Conservation (phyloP, 192 early-diverging fungal genomes). For the Thamnidium elegans region DNA sequence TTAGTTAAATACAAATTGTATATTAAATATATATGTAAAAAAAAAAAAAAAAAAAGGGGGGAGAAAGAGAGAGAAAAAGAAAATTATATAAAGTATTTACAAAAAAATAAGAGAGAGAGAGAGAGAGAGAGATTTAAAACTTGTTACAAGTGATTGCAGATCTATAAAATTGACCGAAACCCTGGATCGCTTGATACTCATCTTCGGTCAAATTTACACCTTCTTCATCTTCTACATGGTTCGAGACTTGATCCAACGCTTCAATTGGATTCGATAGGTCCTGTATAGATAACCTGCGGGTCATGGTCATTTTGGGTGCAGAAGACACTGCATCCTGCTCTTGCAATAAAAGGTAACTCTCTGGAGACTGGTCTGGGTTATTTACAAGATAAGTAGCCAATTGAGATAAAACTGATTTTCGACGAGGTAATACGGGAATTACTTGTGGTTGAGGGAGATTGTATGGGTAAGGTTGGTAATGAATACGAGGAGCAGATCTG, state of each 20-base stretch:
- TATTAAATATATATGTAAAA: too few species aligned
- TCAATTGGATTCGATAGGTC: slow-evolving; percentile 31
- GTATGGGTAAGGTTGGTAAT: slow-evolving; percentile 11
- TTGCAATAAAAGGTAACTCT: slow-evolving; percentile 16
- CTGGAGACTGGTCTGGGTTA: slow-evolving; percentile 18
- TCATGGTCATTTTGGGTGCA: not conserved
- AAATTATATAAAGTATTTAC: too few species aligned
- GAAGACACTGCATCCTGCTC: too few species aligned
- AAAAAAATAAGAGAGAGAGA: too few species aligned
- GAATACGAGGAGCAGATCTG: not conserved
- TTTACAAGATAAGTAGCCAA: slow-evolving; percentile 20
- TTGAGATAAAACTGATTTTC: slow-evolving; percentile 2
- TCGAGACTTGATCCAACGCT: slow-evolving; percentile 1
- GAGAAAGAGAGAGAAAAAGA: too few species aligned
- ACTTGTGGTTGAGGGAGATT: too few species aligned
- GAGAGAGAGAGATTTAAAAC: not conserved
- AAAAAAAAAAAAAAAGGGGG: too few species aligned
- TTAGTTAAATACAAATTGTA: too few species aligned
- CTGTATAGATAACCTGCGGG: slow-evolving; percentile 18
- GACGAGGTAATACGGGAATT: not conserved
- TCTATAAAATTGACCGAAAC: slow-evolving; percentile 28
- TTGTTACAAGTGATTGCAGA: slow-evolving; percentile 9
- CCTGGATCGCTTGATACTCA: slow-evolving; percentile 31
- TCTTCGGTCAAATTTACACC: slow-evolving; percentile 23
- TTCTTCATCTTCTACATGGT: not conserved